These are phyloP conservation scores for Ilyonectria mors-panacis DNA, from an alignment of 2,329 filamentous ascomycete species.

Conservation along the genomic window DNA sequence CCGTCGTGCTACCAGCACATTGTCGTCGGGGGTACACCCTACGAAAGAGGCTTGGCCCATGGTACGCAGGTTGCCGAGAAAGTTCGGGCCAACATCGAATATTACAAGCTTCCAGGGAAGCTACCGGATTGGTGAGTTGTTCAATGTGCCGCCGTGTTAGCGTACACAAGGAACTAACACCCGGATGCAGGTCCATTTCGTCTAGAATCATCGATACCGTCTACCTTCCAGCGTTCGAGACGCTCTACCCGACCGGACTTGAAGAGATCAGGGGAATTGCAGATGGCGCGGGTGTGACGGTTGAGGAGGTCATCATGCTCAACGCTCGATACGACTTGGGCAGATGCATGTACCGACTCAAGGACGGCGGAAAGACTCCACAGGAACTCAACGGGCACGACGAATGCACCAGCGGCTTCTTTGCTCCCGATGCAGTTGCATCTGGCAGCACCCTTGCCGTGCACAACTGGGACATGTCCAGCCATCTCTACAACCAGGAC, in stretches of 20 bases:
- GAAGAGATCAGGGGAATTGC: constrained; percentile 66
- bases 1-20: constrained; percentile 20
- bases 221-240: constrained; percentile 21
- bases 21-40: constrained; percentile 13
- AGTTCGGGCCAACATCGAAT: constrained; percentile 20
- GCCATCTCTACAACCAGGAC: constrained; percentile 39
- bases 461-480: constrained; percentile 68
- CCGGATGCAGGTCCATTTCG: neutral
- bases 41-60: constrained; percentile 21
- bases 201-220: constrained; percentile 15
- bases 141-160: no score
- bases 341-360: constrained; percentile 8
- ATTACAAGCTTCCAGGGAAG: constrained; percentile 25
- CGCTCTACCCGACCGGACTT: constrained; percentile 25
- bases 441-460: constrained; percentile 55
- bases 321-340: constrained; percentile 71
- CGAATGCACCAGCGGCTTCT: constrained; percentile 62
- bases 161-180: neutral
- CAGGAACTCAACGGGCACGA: constrained; percentile 55
- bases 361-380: constrained; percentile 33
- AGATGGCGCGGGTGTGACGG: constrained; percentile 58
- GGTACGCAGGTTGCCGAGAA: constrained; percentile 10
- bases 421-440: constrained; percentile 20
- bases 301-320: constrained; percentile 68
- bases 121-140: constrained; percentile 15